These are phyloP conservation scores for Glarea lozoyensis DNA, from an alignment of 495 filamentous ascomycete species.

Conservation along the genomic window DNA sequence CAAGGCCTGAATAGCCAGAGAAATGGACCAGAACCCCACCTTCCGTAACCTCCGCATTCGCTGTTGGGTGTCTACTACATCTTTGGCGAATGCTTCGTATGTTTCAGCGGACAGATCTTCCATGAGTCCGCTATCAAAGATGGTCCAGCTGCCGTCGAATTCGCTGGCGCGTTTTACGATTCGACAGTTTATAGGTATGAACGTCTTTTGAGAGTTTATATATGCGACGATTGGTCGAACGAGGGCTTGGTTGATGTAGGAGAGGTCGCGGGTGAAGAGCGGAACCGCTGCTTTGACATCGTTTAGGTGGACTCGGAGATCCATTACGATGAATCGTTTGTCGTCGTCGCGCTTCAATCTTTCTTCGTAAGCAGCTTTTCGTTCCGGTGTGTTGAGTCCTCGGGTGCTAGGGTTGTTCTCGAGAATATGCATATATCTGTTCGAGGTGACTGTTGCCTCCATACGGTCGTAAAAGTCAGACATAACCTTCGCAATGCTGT, in stretches of 20 bases:
- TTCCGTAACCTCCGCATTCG: constrained; percentile 84
- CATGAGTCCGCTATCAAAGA: constrained; percentile 90
- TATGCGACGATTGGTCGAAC: constrained; percentile 97
- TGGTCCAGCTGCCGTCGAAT: constrained; percentile 93
- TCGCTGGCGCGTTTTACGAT: constrained; percentile 80
- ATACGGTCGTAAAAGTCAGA: constrained; percentile 89
- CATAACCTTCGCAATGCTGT: constrained; percentile 84
- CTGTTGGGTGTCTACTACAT: constrained; percentile 78
- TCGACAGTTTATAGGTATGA: constrained; percentile 90
- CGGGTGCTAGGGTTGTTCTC: constrained; percentile 23
- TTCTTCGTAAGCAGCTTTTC: constrained; percentile 9
- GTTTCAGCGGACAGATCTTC: constrained; percentile 91
- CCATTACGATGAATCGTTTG: constrained; percentile 75
- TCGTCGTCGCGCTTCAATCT: constrained; percentile 31
- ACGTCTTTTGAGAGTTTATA: constrained; percentile 86
- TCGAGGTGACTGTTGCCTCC: constrained; percentile 81
- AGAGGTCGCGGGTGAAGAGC: constrained; percentile 78
- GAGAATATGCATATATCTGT: constrained; percentile 44
- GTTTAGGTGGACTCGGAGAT: constrained; percentile 83
- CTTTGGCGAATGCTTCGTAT: constrained; percentile 83
- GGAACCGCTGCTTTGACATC: constrained; percentile 87
- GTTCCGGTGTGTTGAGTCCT: constrained; percentile 16
- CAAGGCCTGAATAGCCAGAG: constrained; percentile 84
- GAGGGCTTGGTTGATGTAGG: constrained; percentile 91
- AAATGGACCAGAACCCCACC: constrained; percentile 92